A percentile compares a stretch with the other conserved stretches of the same genome.
Evolutionary conservation across 441 rosid genomes (phyloP).

Genomic region (Macaranga tanarius): DNA sequence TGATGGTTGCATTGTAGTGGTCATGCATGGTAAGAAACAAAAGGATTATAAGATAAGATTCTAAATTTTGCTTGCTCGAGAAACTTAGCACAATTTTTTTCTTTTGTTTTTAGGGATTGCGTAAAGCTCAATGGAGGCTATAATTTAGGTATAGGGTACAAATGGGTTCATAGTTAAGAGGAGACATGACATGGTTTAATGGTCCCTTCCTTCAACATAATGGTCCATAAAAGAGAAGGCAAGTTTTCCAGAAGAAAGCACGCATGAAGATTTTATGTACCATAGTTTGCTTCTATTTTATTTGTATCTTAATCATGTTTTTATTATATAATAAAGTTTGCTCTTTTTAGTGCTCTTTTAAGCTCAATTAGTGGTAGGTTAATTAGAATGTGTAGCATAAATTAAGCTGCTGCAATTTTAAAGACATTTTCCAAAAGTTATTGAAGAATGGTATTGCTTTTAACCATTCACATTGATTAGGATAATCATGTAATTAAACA

Average conservation of each 20-base stretch:
- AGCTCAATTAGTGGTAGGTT: too few species aligned
- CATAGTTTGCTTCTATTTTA: neutral
- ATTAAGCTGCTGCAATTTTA: too few species aligned
- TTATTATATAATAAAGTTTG: too few species aligned
- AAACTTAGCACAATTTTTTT: conserved; percentile 37
- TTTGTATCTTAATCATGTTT: neutral
- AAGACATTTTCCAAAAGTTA: too few species aligned
- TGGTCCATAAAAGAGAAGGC: conserved; percentile 40
- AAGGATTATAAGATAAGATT: conserved; percentile 32
- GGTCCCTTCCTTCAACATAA: conserved; percentile 25
- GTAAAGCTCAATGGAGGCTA: conserved; percentile 37
- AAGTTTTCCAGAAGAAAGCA: conserved; percentile 25
- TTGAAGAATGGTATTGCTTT: too few species aligned
- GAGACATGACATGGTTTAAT: conserved; percentile 16
- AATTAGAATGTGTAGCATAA: too few species aligned
- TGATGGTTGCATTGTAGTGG: neutral
- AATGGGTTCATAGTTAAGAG: neutral
- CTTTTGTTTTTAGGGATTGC: conserved; percentile 36
- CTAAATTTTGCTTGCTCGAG: conserved; percentile 45
- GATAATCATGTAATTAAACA: too few species aligned
- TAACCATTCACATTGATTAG: too few species aligned
- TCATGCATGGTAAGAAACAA: neutral
- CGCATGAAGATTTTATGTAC: conserved; percentile 15
- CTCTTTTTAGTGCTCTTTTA: neutral
- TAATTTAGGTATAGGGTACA: neutral